phyloP scores from a whole-genome alignment of 345 rosid species.

The Salix arbutifolia region DNA sequence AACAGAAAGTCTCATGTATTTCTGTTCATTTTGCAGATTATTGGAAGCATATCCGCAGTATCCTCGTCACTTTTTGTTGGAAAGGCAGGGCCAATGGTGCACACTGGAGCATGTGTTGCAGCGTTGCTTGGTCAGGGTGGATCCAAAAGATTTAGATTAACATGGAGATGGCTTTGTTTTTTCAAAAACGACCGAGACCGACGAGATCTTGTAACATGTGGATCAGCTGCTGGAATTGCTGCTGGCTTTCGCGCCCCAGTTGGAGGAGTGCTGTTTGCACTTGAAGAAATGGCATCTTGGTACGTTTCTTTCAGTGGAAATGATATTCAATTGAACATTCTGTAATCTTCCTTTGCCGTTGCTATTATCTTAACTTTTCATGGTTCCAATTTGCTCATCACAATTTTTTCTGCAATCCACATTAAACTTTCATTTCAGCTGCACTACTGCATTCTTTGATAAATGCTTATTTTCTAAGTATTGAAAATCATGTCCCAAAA shows the following conservation, averaged over 20 bases:
- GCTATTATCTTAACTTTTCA: neutral
- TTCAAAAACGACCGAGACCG: slow-evolving; percentile 85
- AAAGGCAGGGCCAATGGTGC: slow-evolving; percentile 97
- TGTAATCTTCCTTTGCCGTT: neutral
- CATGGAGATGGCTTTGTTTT: slow-evolving; percentile 76
- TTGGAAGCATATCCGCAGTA: slow-evolving; percentile 84
- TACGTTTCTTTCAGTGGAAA: slow-evolving; percentile 24
- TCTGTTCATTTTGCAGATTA: slow-evolving; percentile 43
- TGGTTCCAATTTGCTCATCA: neutral
- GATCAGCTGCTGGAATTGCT: slow-evolving; percentile 95
- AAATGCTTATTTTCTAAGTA: neutral
- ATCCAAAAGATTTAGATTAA: slow-evolving; percentile 66
- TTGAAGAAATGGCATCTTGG: slow-evolving; percentile 98
- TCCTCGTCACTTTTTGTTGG: slow-evolving; percentile 87
- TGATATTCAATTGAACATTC: neutral
- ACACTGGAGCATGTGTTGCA: slow-evolving; percentile 91
- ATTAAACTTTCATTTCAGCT: neutral
- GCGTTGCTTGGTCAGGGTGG: slow-evolving; percentile 88
- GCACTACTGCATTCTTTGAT: neutral
- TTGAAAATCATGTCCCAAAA: neutral
- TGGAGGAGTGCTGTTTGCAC: slow-evolving; percentile 83
- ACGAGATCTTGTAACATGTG: slow-evolving; percentile 90
- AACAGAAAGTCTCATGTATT: neutral
- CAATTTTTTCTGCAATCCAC: neutral
- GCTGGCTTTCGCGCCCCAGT: slow-evolving; percentile 91